Conservation (phyloP, 371 early-diverging fungal species). For the Rozella allomycis region DNA sequence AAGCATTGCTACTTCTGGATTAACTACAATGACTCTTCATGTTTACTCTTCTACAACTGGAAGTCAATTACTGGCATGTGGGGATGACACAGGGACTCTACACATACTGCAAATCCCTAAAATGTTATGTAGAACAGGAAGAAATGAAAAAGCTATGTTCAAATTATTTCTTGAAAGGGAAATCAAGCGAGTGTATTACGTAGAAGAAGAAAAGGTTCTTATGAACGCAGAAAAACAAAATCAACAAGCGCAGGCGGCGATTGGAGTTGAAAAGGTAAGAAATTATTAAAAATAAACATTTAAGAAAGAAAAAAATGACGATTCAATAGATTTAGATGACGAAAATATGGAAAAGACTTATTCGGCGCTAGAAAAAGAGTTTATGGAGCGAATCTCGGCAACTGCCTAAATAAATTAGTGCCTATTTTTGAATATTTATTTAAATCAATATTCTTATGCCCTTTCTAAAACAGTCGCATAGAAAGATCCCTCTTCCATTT, state of each 20-base stretch:
- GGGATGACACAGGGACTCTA: constrained; percentile 33
- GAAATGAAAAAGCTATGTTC: constrained; percentile 26
- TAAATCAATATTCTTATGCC: no score
- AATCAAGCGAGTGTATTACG: constrained; percentile 14
- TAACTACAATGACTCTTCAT: constrained; percentile 16
- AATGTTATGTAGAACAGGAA: constrained; percentile 13
- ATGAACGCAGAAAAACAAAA: no score
- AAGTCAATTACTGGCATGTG: constrained; percentile 39
- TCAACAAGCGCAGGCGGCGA: no score
- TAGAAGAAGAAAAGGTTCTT: constrained; percentile 11
- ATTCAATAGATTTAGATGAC: constrained; percentile 6
- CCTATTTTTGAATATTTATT: no score
- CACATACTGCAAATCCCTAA: constrained; percentile 32
- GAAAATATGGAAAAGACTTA: constrained; percentile 2
- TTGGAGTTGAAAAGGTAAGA: no score
- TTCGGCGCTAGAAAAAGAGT: no score
- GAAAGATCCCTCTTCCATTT: no score
- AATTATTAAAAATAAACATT: constrained; percentile 8
- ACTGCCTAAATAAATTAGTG: no score
- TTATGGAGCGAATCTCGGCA: no score
- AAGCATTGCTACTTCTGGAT: constrained; percentile 15
- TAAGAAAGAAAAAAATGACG: constrained; percentile 6
- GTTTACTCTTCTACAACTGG: constrained; percentile 11
- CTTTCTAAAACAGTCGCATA: no score
- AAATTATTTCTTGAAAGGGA: constrained; percentile 27